A percentile compares a stretch with the other conserved stretches of the same genome.
Conservation (phyloP, 2,329 filamentous ascomycete genomes). For the Lachnellula cervina region DNA sequence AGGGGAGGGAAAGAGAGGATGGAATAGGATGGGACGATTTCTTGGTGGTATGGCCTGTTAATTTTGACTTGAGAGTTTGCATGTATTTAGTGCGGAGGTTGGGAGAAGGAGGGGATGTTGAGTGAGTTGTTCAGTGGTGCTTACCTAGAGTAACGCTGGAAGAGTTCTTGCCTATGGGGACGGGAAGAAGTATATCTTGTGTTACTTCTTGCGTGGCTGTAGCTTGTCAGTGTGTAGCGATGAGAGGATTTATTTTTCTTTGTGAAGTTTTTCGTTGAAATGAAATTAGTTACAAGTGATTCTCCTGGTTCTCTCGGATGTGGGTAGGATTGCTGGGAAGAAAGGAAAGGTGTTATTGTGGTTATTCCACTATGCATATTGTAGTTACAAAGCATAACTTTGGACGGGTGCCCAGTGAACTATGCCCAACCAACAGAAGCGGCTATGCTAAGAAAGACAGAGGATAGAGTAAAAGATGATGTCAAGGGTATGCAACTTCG, state of each 20-base stretch:
- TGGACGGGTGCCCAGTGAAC: constrained; percentile 19
- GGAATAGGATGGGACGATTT: constrained; percentile 22
- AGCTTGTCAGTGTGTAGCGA: not conserved
- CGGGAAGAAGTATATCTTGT: constrained; percentile 9
- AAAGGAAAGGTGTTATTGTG: constrained; percentile 22
- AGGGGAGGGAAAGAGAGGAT: constrained; percentile 16
- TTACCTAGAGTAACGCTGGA: constrained; percentile 21
- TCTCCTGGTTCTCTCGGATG: constrained; percentile 19
- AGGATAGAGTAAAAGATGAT: constrained; percentile 21
- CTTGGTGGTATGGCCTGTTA: too few species aligned
- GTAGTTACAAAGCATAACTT: constrained; percentile 9
- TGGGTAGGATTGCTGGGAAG: constrained; percentile 20
- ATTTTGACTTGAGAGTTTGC: not conserved
- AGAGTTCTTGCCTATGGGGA: constrained; percentile 20
- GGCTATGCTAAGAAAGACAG: not conserved
- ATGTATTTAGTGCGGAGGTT: too few species aligned
- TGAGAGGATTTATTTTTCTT: not conserved
- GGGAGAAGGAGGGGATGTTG: too few species aligned
- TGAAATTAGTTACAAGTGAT: constrained; percentile 1
- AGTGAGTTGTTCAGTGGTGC: constrained; percentile 1
- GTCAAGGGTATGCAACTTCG: constrained; percentile 20
- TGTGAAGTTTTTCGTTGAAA: not conserved
- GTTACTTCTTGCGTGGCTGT: not conserved
- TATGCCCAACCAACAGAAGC: not conserved
- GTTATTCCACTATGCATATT: constrained; percentile 24